A percentile compares a stretch with the other conserved stretches of the same genome.
phyloP scores from a whole-genome alignment of 495 filamentous ascomycete species.

The Acidiella bohemica region DNA sequence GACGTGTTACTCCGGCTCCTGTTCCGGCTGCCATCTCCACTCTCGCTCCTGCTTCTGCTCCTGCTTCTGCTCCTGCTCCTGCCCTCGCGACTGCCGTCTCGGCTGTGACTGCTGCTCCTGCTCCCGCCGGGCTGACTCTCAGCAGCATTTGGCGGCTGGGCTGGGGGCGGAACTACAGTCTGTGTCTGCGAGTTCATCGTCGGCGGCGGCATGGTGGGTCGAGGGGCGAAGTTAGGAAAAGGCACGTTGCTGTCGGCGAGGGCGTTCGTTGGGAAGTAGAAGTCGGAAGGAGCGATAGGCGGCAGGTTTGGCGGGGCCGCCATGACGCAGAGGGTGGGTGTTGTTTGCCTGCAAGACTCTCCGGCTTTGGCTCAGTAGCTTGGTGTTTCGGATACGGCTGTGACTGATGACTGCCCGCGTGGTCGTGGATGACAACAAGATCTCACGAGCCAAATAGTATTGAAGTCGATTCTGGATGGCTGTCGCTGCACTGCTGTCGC shows the following conservation, averaged over 20 bases:
- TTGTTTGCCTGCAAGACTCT: neutral
- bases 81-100: neutral
- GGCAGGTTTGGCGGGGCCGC: neutral
- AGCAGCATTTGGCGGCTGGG: neutral
- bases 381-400: no score
- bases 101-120: neutral
- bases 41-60: neutral
- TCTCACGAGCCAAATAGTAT: no score
- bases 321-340: neutral
- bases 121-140: neutral
- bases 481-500: no score
- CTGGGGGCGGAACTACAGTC: neutral
- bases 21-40: conserved; percentile 1
- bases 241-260: no score
- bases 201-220: neutral
- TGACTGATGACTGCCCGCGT: no score
- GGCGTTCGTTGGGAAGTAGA: neutral
- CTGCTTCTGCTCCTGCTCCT: conserved; percentile 2
- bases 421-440: no score
- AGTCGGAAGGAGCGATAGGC: neutral
- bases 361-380: no score
- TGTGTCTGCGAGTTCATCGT: neutral
- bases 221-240: no score
- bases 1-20: neutral
- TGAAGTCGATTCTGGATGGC: no score